Evolutionary conservation across 306 rosid species (phyloP).

Genomic region (Casuarina cunninghamiana): DNA sequence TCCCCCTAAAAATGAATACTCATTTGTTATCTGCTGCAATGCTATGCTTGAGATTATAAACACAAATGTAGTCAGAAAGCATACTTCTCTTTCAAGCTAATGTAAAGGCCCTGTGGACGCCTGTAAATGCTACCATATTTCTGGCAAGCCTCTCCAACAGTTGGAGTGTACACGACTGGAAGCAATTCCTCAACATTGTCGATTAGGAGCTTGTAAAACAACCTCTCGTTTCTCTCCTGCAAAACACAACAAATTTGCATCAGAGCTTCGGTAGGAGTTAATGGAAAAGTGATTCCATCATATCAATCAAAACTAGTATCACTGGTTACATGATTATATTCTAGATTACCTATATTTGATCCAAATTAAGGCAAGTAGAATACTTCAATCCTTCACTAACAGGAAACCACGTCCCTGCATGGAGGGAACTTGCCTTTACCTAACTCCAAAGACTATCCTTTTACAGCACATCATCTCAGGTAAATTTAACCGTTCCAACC

Average conservation of each 20-base stretch:
- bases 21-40: constrained; percentile 30
- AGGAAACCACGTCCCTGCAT: background rate
- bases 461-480: background rate
- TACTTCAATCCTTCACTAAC: background rate
- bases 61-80: background rate
- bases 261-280: background rate
- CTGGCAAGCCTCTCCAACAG: constrained; percentile 98
- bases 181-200: constrained; percentile 91
- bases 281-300: constrained; percentile 1
- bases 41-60: constrained; percentile 5
- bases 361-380: constrained; percentile 1
- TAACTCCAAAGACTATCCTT: background rate
- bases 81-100: constrained; percentile 93
- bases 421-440: background rate
- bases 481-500: background rate
- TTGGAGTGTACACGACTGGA: constrained; percentile 95
- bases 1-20: constrained; percentile 60
- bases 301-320: background rate
- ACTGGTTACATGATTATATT: background rate
- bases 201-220: constrained; percentile 88
- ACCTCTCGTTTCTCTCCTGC: constrained; percentile 92
- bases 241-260: constrained; percentile 17
- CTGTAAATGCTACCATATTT: constrained; percentile 90
- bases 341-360: background rate
- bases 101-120: constrained; percentile 92